Percentiles rank a stretch among this genome's conserved stretches.
These are phyloP conservation scores for Syzygium aqueum DNA, from an alignment of 345 rosid species.

Conservation along the genomic window DNA sequence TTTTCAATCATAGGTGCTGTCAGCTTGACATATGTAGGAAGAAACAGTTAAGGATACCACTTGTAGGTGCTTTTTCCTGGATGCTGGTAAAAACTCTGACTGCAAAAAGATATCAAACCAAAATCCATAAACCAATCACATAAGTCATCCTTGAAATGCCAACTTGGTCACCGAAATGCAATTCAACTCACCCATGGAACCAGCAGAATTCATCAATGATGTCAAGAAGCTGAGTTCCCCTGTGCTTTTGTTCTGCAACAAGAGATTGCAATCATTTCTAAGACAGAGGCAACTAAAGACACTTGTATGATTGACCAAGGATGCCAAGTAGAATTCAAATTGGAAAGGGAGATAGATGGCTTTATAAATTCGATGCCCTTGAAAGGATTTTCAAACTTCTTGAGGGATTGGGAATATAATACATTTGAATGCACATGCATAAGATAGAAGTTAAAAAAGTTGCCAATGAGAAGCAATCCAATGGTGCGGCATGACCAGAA, in stretches of 20 bases:
- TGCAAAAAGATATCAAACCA: slow-evolving; percentile 12
- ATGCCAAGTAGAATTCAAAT: not conserved
- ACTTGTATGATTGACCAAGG: not conserved
- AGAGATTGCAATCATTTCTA: not conserved
- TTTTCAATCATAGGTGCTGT: not conserved
- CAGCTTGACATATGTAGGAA: not conserved
- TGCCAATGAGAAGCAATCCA: not conserved
- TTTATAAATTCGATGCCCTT: not conserved
- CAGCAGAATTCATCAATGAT: slow-evolving; percentile 62
- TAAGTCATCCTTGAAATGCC: not conserved
- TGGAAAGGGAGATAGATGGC: not conserved
- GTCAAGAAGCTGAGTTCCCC: slow-evolving; percentile 95
- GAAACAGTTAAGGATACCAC: slow-evolving; percentile 54
- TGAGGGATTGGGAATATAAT: not conserved
- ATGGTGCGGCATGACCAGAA: not conserved
- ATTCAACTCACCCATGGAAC: slow-evolving; percentile 54
- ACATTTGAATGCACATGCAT: not conserved
- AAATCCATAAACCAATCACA: not conserved
- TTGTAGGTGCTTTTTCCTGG: slow-evolving; percentile 81
- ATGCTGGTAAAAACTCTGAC: slow-evolving; percentile 83
- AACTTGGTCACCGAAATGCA: not conserved
- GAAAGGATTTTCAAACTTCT: not conserved
- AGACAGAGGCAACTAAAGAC: not conserved
- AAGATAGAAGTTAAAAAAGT: not conserved
- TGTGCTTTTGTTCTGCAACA: slow-evolving; percentile 69